Conservation (phyloP, 805 yeast genomes). For the Candida tibetensis region DNA sequence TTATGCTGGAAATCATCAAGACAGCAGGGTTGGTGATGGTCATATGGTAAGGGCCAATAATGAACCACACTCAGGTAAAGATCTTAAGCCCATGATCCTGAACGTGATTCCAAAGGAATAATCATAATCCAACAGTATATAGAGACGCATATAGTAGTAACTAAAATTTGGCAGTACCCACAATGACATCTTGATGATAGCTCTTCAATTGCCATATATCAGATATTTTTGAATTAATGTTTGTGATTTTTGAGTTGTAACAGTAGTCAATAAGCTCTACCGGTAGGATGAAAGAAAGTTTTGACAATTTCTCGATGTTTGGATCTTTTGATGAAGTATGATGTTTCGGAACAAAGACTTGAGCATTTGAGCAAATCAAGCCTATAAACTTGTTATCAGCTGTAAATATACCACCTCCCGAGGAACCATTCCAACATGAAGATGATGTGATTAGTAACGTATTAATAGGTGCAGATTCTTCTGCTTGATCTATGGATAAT, state of each 20-base stretch:
- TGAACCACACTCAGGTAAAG: too few species aligned
- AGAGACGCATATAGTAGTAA: background rate
- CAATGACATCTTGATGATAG: constrained; percentile 20
- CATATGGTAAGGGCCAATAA: background rate
- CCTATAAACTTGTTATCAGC: constrained; percentile 32
- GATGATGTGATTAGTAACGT: constrained; percentile 37
- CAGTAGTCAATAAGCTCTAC: constrained; percentile 28
- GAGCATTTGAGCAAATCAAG: constrained; percentile 45
- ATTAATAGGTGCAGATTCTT: background rate
- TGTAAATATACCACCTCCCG: constrained; percentile 45
- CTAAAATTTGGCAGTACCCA: constrained; percentile 19
- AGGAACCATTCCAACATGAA: constrained; percentile 51
- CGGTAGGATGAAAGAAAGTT: constrained; percentile 33
- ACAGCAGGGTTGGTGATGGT: too few species aligned
- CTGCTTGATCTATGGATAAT: constrained; percentile 6
- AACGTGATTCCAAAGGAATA: constrained; percentile 2
- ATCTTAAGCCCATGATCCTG: constrained; percentile 3
- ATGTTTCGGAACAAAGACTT: constrained; percentile 23
- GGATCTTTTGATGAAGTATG: constrained; percentile 5
- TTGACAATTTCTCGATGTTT: constrained; percentile 28
- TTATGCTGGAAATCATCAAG: background rate
- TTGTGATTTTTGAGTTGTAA: constrained; percentile 9
- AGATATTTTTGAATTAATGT: constrained; percentile 14
- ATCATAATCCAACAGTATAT: too few species aligned
- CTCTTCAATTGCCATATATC: constrained; percentile 23